Conservation (phyloP, 2,329 filamentous ascomycete species). For the Colletotrichum tropicale region DNA sequence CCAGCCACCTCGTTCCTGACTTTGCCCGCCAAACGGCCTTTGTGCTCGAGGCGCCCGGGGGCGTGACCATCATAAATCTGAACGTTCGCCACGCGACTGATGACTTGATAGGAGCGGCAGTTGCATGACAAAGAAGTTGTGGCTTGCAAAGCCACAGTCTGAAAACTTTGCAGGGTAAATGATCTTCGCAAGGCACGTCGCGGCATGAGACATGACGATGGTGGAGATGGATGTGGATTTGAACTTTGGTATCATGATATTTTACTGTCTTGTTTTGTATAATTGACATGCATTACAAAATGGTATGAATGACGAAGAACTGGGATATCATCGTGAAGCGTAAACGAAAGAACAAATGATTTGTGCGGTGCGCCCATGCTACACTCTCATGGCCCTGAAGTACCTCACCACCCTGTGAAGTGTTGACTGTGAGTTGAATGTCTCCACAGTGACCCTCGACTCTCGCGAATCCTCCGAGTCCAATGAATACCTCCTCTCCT, state of each 20-base stretch:
- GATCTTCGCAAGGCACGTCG: not conserved
- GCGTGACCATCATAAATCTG: not conserved
- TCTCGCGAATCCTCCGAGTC: conserved; percentile 19
- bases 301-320: not conserved
- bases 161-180: not conserved
- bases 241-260: not conserved
- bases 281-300: not conserved
- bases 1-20: not conserved
- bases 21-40: not conserved
- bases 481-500: conserved; percentile 17
- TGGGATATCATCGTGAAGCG: not conserved
- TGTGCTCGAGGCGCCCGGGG: not conserved
- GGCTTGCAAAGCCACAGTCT: not conserved
- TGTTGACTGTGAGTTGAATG: not conserved
- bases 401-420: conserved; percentile 8
- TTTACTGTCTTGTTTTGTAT: not conserved
- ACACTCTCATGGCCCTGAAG: not conserved
- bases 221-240: not conserved
- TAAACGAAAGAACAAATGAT: not conserved
- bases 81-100: not conserved
- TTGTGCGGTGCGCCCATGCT: not conserved
- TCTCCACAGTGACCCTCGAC: conserved; percentile 5
- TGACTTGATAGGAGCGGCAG: not conserved
- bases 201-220: not conserved
- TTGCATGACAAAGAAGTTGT: not conserved